Base-by-base conservation (phyloP, 768 basidiomycete species). In the Tephrocybe sp. region DNA sequence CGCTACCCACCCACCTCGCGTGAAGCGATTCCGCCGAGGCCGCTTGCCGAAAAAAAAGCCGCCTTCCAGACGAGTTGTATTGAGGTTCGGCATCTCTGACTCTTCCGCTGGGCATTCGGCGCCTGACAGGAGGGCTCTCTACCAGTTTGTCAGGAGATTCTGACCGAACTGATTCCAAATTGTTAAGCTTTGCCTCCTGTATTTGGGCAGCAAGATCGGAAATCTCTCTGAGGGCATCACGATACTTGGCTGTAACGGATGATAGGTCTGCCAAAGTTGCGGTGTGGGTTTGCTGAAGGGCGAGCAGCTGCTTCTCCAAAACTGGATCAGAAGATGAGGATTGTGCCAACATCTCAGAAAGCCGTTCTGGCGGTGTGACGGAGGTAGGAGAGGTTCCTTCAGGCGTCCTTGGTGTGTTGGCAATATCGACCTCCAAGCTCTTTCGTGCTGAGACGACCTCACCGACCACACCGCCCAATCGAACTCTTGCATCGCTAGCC, bases 151-250 rank as follows among this genome's bases (percentile, higher is more conserved):
- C 86, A 21, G 73, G 73, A 23, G 70, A 72, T n/a, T 74, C 73
- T n/a, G 61, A 55, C 8, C 58, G 47, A 38, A 53, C 56, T n/a
- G 61, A 47, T 46, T 72, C 72, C 22, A 63, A 64, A 54, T 77
- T 80, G 57, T 73, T 78, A 38, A 93, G 79, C 58, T 86, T 91
- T 7, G 83, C 79, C 63, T 95, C 94, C 60, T 94, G 83, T 25
- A 95, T 84, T 65, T 97, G 92, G n/a, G 84, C 79, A 15, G 87
- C 86, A 33, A 99, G 79, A 59, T 94, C 92, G n/a, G 88, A 88
- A 50, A 99, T 95, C 66, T 95, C 91, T 42, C 82, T 80, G 24
- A 97, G 76, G 15, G 94, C 90, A 52, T 95, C 89, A 24, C 84
- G 84, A 62, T 94, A 97, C 66, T 94, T 94, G 47, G 71, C 67